A percentile compares a stretch with the other conserved stretches of the same genome.
These are phyloP conservation scores for Coniosporium apollinis DNA, from an alignment of 495 filamentous ascomycete species.

Conservation along the genomic window DNA sequence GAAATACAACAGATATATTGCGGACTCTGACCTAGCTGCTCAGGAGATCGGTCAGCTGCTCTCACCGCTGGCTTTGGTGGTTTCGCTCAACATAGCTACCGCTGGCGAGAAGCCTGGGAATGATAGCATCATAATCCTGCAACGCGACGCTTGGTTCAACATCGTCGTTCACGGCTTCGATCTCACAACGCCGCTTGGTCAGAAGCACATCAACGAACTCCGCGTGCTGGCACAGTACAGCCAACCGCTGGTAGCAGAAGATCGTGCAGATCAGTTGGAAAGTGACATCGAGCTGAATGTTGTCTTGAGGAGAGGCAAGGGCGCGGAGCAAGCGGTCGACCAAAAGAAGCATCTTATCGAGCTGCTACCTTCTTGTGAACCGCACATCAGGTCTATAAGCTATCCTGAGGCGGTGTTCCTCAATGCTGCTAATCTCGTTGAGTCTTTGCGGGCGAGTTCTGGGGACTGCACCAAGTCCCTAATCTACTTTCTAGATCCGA, in stretches of 20 bases:
- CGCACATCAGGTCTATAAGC: conserved; percentile 60
- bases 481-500: conserved; percentile 81
- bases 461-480: conserved; percentile 80
- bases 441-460: conserved; percentile 61
- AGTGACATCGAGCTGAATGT: conserved; percentile 93
- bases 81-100: conserved; percentile 36
- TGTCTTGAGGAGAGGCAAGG: conserved; percentile 67
- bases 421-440: conserved; percentile 69
- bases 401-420: conserved; percentile 86
- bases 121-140: conserved; percentile 33
- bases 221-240: conserved; percentile 70
- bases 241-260: conserved; percentile 65
- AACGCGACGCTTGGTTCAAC: conserved; percentile 95
- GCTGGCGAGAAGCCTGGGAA: conserved; percentile 37
- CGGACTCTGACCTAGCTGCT: conserved; percentile 60
- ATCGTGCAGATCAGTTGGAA: conserved; percentile 71
- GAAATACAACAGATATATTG: conserved; percentile 42
- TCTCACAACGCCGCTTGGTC: conserved; percentile 48
- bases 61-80: conserved; percentile 60
- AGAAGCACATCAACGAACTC: conserved; percentile 52
- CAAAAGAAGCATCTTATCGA: conserved; percentile 61
- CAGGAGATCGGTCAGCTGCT: conserved; percentile 72
- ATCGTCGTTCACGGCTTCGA: conserved; percentile 84
- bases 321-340: conserved; percentile 52
- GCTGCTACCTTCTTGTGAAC: conserved; percentile 55